Evolutionary conservation across 2,329 filamentous ascomycete species (phyloP).

Genomic region (Colletotrichum lupini): DNA sequence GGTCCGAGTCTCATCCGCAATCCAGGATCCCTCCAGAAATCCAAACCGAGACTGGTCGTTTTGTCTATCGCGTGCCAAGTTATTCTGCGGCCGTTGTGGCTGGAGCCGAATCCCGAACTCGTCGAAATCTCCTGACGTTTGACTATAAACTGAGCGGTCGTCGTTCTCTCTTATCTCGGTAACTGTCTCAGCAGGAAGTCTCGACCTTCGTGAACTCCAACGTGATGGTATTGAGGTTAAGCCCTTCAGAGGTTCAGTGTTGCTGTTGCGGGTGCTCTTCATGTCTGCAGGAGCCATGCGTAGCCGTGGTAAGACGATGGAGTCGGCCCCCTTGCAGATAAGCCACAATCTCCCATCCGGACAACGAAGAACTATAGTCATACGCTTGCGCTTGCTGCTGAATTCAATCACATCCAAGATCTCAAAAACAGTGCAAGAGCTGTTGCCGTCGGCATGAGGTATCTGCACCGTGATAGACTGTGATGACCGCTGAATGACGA

Average conservation of each 20-base stretch:
- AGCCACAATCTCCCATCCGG: conserved; percentile 84
- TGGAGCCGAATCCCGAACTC: conserved; percentile 53
- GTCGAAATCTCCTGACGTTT: conserved; percentile 54
- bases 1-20: conserved; percentile 67
- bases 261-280: conserved; percentile 74
- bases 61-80: not conserved
- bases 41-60: no score
- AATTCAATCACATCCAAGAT: conserved; percentile 91
- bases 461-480: conserved; percentile 70
- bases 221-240: conserved; percentile 65
- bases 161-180: conserved; percentile 61
- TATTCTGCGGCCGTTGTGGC: conserved; percentile 35
- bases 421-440: conserved; percentile 73
- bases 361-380: conserved; percentile 89
- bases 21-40: conserved; percentile 57
- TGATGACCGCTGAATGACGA: conserved; percentile 79
- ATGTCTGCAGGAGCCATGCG: conserved; percentile 78
- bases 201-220: conserved; percentile 64
- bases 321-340: conserved; percentile 92
- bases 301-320: conserved; percentile 80
- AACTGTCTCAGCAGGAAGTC: conserved; percentile 64
- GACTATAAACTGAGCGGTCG: conserved; percentile 50
- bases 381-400: conserved; percentile 87
- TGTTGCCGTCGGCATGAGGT: conserved; percentile 48
- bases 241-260: conserved; percentile 67